These are phyloP conservation scores for Primulina tabacum DNA, from an alignment of 257 asterid genomes.

Conservation along the genomic window DNA sequence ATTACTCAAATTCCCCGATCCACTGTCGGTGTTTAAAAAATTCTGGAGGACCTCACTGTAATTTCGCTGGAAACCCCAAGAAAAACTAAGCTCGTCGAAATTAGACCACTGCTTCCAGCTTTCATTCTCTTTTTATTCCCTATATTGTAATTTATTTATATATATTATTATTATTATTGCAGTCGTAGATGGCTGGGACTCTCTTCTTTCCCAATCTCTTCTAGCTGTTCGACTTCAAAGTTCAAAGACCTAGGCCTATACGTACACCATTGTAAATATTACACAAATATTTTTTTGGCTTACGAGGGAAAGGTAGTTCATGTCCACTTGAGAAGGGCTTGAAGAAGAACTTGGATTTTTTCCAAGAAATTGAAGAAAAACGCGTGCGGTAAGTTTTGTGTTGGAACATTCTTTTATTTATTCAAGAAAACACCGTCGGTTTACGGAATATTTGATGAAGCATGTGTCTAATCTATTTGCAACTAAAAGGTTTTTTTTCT, in stretches of 20 bases:
- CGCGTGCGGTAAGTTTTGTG: constrained; percentile 22
- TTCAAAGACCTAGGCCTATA: neutral
- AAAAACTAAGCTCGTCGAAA: constrained; percentile 16
- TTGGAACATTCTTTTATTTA: constrained; percentile 24
- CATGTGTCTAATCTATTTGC: constrained; percentile 26
- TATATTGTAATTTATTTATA: neutral
- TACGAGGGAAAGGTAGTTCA: neutral
- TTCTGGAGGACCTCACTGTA: neutral
- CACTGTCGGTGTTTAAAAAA: constrained; percentile 7
- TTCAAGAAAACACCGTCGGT: constrained; percentile 21
- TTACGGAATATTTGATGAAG: constrained; percentile 22
- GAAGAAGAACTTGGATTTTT: neutral
- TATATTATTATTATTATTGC: constrained; percentile 5
- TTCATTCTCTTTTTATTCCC: constrained; percentile 2
- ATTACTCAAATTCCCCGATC: neutral
- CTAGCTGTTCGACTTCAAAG: constrained; percentile 1
- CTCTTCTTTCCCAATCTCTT: neutral
- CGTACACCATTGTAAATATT: neutral
- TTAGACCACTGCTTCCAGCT: neutral
- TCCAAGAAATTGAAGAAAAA: constrained; percentile 23
- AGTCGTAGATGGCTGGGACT: neutral
- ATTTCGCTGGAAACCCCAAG: constrained; percentile 17
- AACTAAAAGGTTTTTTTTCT: neutral
- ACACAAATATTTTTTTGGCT: neutral
- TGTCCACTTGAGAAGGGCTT: constrained; percentile 13